Base-by-base conservation (phyloP, 2,329 filamentous ascomycete species). In the Aspergillus oerlinghausenensis region DNA sequence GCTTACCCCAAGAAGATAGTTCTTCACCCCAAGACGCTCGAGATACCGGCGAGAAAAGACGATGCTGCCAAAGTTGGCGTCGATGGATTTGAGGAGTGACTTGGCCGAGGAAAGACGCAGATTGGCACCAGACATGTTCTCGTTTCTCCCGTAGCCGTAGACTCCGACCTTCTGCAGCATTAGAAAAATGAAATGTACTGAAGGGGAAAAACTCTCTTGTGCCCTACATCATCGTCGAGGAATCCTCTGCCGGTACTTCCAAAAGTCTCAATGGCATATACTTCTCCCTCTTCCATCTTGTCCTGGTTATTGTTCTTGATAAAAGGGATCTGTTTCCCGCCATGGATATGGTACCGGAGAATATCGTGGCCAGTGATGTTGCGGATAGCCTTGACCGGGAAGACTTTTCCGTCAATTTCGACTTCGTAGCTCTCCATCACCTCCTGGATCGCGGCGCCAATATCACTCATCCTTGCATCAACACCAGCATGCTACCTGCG, bases 361-460 rank as follows among this genome's bases (percentile, higher is more conserved):
- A 84, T 84, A 51, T 83, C 77, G 69, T 84, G 82, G 17, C 81
- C 83, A 52, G 77, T 81, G 52, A 85, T 67, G 64, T 79, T 80
- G 38, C 80, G 76, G 50, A 85, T 80, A 1, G 80, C 70, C 64
- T 84, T 84, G 56, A 85, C 77, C 4, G 80, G 82, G 65, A 77
- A 77, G 3, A 74, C 80, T 60, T 79, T 77, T 9, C 80, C 79
- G 38, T 77, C 75, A 51, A 85, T 78, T 57, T 82, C 79, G 21
- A 83, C 77, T 64, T 85, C 83, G 62, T 85, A 84, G 68, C 80
- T 84, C 68, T 85, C 83, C 83, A 85, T 85, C 0, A 77, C 79
- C 64, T 85, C 83, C 63, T 85, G 83, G 58, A 85, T 84, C 14
- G 75, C 77, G n/a, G 74, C 80, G 54, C 83, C 79, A 60, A 85